Base-by-base conservation (phyloP, 768 basidiomycete species). In the Amanita exitialis region DNA sequence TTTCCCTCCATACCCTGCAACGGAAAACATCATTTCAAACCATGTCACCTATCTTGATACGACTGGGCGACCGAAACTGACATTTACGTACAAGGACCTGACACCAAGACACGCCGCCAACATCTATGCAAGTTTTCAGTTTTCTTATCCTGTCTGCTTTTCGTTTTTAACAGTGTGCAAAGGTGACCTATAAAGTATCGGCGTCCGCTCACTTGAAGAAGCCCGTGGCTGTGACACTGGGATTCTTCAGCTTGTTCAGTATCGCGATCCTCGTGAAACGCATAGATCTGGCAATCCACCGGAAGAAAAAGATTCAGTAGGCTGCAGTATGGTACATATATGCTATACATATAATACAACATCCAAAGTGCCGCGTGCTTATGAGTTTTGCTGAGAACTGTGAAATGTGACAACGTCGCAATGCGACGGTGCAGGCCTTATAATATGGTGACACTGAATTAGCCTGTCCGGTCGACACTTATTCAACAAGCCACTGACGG, bases 21-120 rank as follows among this genome's bases (percentile, higher is more conserved):
- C 81, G 49, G 70, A 75, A 10, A 82, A 78, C 60, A 66, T 62
- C 47, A 66, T 78, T 46, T 78, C 77, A n/a, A 86, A 73, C 15
- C 86, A 91, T 58, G 77, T 76, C 54, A 90, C 90, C 4, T 98
- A 95, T 68, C 81, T 99, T 25, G 96, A 99, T 65, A 90, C 93
- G 34, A 76, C 73, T 37, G 96, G 96, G 27, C 83, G 94, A 23
- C 93, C 93, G 7, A 75, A 76, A 5, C 68, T 97, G 52, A 79
- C 77, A 4, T 73, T 98, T 57, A 65, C 72, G 49, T 95, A 92
- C 69, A 69, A 77, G 48, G 68, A 84, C 51, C 70, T 91, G 54
- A 92, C 90, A 0, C 78, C 87, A 61, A 82, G 76, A 57, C 94
- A 98, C 62, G 76, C 77, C 12, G 82, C 82, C 52, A 71, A 75